phyloP scores from a whole-genome alignment of 1,284 basidiomycete species.

The Leucoagaricus sp. region DNA sequence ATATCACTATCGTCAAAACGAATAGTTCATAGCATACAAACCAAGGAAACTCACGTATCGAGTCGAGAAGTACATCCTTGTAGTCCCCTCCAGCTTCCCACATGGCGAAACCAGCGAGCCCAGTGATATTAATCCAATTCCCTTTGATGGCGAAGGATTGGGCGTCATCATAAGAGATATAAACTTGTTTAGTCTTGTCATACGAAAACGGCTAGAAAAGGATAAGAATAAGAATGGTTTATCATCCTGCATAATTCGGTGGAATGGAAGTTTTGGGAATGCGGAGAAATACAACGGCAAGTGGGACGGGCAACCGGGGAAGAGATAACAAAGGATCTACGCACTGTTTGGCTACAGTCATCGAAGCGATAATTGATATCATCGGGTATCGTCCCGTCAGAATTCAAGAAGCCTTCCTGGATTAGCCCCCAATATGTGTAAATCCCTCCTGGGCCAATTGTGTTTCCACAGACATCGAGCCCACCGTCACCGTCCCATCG shows the following conservation, averaged over 20 bases:
- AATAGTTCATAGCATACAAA: not conserved
- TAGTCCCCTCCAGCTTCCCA: slow-evolving; percentile 68
- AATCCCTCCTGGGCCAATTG: slow-evolving; percentile 43
- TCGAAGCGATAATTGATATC: slow-evolving; percentile 59
- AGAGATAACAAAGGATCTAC: slow-evolving; percentile 25
- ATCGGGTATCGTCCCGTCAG: slow-evolving; percentile 48
- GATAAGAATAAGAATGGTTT: not conserved
- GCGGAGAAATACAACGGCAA: not conserved
- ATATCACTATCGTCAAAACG: slow-evolving; percentile 8
- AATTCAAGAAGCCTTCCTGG: slow-evolving; percentile 50
- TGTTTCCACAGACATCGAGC: slow-evolving; percentile 55
- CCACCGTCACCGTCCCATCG: slow-evolving; percentile 51
- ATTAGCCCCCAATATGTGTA: slow-evolving; percentile 66
- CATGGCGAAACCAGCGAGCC: slow-evolving; percentile 63
- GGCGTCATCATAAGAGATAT: slow-evolving; percentile 65
- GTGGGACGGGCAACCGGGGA: not conserved
- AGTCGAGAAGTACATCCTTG: slow-evolving; percentile 53
- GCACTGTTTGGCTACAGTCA: slow-evolving; percentile 67
- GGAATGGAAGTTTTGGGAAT: slow-evolving; percentile 10
- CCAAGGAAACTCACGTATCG: slow-evolving; percentile 42
- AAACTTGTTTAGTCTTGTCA: slow-evolving; percentile 48
- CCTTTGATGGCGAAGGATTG: slow-evolving; percentile 63
- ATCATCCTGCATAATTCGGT: not conserved
- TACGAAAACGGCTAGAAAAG: slow-evolving; percentile 61
- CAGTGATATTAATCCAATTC: slow-evolving; percentile 48